Evolutionary conservation across 1,284 basidiomycete genomes (phyloP).

Genomic region (Lentinula novae-zelandiae): DNA sequence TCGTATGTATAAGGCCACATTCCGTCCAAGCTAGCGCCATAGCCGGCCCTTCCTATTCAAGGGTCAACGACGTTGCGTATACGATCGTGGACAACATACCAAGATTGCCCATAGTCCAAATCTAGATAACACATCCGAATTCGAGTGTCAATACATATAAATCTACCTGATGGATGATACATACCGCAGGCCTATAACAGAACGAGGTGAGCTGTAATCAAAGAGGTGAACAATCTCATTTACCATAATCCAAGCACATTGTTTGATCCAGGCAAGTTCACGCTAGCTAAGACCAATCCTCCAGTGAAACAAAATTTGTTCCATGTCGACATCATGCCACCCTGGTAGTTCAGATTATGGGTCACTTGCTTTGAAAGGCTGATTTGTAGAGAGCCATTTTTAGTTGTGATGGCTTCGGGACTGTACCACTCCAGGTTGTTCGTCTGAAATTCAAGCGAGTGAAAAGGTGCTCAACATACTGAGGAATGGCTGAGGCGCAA

Average conservation of each 20-base stretch:
- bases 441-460: slow-evolving; percentile 28
- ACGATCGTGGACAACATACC: not conserved
- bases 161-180: not conserved
- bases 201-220: not conserved
- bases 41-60: slow-evolving; percentile 35
- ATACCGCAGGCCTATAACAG: not conserved
- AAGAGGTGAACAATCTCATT: slow-evolving; percentile 21
- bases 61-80: not conserved
- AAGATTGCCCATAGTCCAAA: slow-evolving; percentile 4
- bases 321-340: slow-evolving; percentile 39
- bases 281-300: slow-evolving; percentile 52
- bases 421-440: slow-evolving; percentile 67
- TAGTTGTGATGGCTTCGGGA: slow-evolving; percentile 51
- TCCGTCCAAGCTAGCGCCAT: slow-evolving; percentile 46
- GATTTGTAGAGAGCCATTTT: slow-evolving; percentile 50
- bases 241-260: slow-evolving; percentile 56
- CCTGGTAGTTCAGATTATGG: slow-evolving; percentile 49
- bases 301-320: slow-evolving; percentile 70
- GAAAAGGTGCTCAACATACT: not conserved
- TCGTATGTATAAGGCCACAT: slow-evolving; percentile 54
- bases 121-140: not conserved
- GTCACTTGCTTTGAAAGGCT: slow-evolving; percentile 42
- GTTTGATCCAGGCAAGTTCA: slow-evolving; percentile 62
- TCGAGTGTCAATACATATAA: not conserved
- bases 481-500: not conserved